phyloP scores from a whole-genome alignment of 495 filamentous ascomycete species.

The Trichoderma virens region DNA sequence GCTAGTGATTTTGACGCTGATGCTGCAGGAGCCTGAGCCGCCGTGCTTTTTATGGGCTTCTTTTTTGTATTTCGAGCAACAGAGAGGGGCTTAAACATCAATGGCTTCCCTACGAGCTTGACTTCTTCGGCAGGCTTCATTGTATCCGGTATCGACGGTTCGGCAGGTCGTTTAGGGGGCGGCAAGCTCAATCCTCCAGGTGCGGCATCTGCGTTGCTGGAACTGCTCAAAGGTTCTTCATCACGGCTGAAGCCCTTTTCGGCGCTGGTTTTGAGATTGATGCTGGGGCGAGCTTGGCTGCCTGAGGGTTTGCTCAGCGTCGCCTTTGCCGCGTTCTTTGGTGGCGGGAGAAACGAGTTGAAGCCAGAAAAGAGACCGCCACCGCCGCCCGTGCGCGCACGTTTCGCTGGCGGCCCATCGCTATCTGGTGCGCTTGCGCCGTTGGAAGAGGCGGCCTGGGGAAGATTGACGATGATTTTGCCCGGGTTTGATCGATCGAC shows the following conservation, averaged over 20 bases:
- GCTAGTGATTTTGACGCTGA: conserved; percentile 10
- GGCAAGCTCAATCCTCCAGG: conserved; percentile 20
- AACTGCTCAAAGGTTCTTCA: conserved; percentile 21
- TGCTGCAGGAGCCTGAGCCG: conserved; percentile 9
- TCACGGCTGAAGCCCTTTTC: conserved; percentile 68
- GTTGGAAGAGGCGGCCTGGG: conserved; percentile 34
- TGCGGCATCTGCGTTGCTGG: conserved; percentile 13
- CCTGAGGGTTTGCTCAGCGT: conserved; percentile 23
- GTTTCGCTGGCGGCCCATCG: conserved; percentile 65
- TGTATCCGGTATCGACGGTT: conserved; percentile 35
- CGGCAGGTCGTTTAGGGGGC: conserved; percentile 19
- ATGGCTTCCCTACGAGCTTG: conserved; percentile 64
- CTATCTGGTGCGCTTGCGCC: conserved; percentile 20
- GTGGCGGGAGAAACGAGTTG: conserved; percentile 79
- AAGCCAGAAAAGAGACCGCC: conserved; percentile 61
- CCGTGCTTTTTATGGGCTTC: conserved; percentile 33
- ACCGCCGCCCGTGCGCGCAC: conserved; percentile 48
- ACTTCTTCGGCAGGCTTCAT: conserved; percentile 49
- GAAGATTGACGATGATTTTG: conserved; percentile 75
- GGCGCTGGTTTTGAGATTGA: conserved; percentile 73
- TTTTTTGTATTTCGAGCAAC: conserved; percentile 64
- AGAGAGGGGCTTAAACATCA: conserved; percentile 84
- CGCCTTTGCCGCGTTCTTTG: conserved; percentile 52
- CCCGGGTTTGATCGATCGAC: conserved; percentile 70
- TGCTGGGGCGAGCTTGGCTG: conserved; percentile 34